Conservation (phyloP, 805 yeast species). For the Wickerhamomyces hampshirensis region DNA sequence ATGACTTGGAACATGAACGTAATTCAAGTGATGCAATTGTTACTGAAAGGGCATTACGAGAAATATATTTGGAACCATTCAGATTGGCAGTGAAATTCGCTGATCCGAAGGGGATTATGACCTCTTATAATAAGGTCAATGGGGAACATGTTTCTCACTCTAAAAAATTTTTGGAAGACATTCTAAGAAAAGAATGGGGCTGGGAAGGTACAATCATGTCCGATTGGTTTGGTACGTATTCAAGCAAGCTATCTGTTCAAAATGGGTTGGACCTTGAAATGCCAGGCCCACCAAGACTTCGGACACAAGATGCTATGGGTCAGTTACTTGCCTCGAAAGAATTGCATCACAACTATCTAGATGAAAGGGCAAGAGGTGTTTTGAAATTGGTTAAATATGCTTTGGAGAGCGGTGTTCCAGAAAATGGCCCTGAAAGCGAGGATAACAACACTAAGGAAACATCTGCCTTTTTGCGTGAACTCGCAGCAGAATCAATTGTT, state of each 20-base stretch:
- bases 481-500: slow-evolving; percentile 48
- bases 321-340: slow-evolving; percentile 34
- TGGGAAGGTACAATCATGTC: slow-evolving; percentile 51
- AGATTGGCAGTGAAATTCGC: slow-evolving; percentile 49
- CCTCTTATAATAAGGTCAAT: slow-evolving; percentile 57
- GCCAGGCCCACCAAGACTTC: slow-evolving; percentile 56
- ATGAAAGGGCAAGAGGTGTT: slow-evolving; percentile 45
- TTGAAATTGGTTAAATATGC: slow-evolving; percentile 43
- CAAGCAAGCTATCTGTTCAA: slow-evolving; percentile 38
- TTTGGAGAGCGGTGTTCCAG: slow-evolving; percentile 38
- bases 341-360: slow-evolving; percentile 36
- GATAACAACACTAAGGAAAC: slow-evolving; percentile 43
- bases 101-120: slow-evolving; percentile 52
- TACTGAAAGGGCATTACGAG: slow-evolving; percentile 56
- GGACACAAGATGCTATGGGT: slow-evolving; percentile 32
- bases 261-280: slow-evolving; percentile 58
- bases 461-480: slow-evolving; percentile 30
- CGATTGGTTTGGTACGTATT: slow-evolving; percentile 59
- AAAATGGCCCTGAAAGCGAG: slow-evolving; percentile 31
- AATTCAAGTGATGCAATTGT: slow-evolving; percentile 40
- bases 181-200: slow-evolving; percentile 50
- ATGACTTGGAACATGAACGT: slow-evolving; percentile 54
- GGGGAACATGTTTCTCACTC: slow-evolving; percentile 50
- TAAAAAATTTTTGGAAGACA: slow-evolving; percentile 35
- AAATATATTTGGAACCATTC: slow-evolving; percentile 56